Evolutionary conservation across 129 eudicot species (phyloP).

Genomic region (Lonicera japonica): DNA sequence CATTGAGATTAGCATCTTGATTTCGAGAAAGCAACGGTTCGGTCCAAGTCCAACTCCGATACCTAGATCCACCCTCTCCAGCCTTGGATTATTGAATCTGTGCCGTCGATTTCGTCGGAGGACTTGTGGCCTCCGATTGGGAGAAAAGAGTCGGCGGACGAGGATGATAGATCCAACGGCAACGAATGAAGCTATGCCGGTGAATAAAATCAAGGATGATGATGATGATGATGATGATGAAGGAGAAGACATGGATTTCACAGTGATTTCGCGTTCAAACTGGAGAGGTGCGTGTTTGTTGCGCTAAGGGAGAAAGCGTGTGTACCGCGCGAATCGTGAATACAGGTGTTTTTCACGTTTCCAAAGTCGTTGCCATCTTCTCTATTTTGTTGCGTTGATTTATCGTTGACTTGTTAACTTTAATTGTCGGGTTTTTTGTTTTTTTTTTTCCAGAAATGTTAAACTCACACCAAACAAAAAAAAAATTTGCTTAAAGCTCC

Average conservation of each 20-base stretch:
- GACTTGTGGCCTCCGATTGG: background rate
- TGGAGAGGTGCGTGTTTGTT: background rate
- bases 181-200: constrained; percentile 17
- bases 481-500: too few relatives aligned
- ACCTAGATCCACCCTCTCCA: background rate
- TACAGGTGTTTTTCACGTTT: background rate
- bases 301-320: too few relatives aligned
- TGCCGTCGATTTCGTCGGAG: background rate
- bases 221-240: constrained; percentile 30
- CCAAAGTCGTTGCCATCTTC: constrained; percentile 2
- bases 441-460: too few relatives aligned
- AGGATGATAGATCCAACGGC: constrained; percentile 22
- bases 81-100: background rate
- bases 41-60: background rate
- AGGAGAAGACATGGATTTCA: too few relatives aligned
- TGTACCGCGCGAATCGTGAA: constrained; percentile 3
- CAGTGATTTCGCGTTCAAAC: constrained; percentile 12
- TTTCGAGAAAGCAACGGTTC: background rate
- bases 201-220: constrained; percentile 19
- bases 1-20: background rate
- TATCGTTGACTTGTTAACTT: background rate
- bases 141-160: constrained; percentile 20
- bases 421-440: too few relatives aligned
- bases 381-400: constrained; percentile 9
- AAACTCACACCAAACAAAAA: too few relatives aligned